Evolutionary conservation across 1,139 yeast genomes (phyloP), one percentile per base, ranked within the genome.

Genomic region (Geotrichum bryndzae): DNA sequence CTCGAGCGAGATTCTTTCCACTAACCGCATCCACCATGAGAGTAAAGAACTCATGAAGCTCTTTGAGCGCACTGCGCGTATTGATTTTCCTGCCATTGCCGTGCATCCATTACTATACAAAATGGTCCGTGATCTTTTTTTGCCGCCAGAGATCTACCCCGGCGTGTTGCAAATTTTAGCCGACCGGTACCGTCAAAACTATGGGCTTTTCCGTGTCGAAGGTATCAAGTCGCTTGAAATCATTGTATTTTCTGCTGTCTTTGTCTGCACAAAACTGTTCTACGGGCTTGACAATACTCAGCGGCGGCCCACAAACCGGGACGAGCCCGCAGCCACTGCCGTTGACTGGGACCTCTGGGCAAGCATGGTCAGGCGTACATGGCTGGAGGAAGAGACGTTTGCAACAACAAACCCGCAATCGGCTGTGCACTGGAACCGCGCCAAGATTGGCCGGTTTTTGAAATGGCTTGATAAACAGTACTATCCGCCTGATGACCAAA

Each of bases 311-410:
- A 53, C 62, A 18, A 56, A 18, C 51, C 53, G 62, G 1, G 53
- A 58, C 3, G 64, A 66, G 13, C 68, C 68, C 15, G 67, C 69
- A 1, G 65, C 66, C 7, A 68, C 66, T 18, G 65, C 62, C 22
- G 66, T 70, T 4, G 72, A 76, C 63, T 72, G 75, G 76, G 64
- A 63, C 13, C 64, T 71, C 1, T 76, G 79, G 79, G 59, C 65
- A 11, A 73, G 70, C 50, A 56, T 73, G 65, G 59, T 76, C 23
- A 67, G 73, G 8, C 70, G 72, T 48, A 46, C 70, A 2, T 75
- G 76, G 76, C 56, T 69, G 23, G 69, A 68, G 35, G 73, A 71
- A 38, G 74, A 73, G 56, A 61, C 66, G 10, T 65, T 67, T 22
- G 63, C 63, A 7, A 65, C 64, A 4, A 66, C 66, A 1, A 74